A percentile compares a stretch with the other conserved stretches of the same genome.
Evolutionary conservation across 306 rosid genomes (phyloP).

Genomic region (Rosa lucieae): DNA sequence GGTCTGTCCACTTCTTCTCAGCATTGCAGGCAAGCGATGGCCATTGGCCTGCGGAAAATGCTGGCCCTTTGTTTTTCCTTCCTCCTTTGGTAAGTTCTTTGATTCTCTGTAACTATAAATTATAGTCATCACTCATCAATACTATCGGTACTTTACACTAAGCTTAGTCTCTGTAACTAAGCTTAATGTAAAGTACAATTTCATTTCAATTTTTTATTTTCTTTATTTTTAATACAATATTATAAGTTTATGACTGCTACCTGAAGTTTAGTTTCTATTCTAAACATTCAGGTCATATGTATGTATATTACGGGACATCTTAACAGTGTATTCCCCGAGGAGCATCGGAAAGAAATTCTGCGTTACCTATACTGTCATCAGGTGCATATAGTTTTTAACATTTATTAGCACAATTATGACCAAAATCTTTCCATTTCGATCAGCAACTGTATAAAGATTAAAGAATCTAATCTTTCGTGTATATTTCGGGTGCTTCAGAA

Average conservation of each 20-base stretch:
- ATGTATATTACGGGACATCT: constrained; percentile 61
- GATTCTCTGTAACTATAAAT: background rate
- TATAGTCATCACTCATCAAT: background rate
- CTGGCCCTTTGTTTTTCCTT: constrained; percentile 66
- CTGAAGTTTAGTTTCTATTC: background rate
- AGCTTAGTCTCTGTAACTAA: no score
- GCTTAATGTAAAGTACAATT: no score
- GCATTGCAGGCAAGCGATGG: constrained; percentile 69
- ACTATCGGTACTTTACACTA: no score
- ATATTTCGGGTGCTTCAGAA: constrained; percentile 34
- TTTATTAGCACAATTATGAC: background rate
- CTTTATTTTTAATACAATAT: no score
- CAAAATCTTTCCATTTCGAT: background rate
- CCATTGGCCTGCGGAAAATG: constrained; percentile 82
- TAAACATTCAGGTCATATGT: constrained; percentile 51
- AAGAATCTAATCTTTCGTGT: background rate
- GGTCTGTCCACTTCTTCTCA: constrained; percentile 42
- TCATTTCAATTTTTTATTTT: no score
- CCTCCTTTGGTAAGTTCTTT: constrained; percentile 61
- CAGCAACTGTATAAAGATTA: background rate
- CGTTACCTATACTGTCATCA: constrained; percentile 73
- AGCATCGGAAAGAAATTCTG: constrained; percentile 59
- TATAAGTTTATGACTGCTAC: background rate
- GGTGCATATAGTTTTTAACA: constrained; percentile 25
- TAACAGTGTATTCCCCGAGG: constrained; percentile 39